phyloP scores from a whole-genome alignment of 352 stramenopile genomes.

The Stramenopiles sp. region DNA sequence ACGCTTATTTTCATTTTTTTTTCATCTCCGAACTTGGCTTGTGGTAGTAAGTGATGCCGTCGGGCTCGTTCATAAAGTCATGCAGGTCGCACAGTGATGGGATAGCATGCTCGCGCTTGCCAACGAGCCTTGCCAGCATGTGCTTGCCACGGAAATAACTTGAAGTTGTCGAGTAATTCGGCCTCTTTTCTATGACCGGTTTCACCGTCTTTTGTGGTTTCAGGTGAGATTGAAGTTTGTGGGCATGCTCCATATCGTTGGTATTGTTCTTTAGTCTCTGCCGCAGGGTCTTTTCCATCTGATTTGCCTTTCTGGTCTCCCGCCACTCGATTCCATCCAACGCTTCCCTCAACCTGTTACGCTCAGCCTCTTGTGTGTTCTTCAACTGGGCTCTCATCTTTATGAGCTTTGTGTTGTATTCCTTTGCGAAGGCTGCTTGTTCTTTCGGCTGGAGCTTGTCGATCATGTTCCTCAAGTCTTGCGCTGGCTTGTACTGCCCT shows the following conservation, averaged over 20 bases:
- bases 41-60: neutral
- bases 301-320: neutral
- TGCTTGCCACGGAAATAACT: conserved; percentile 11
- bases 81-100: neutral
- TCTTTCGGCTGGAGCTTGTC: neutral
- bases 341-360: neutral
- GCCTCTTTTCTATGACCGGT: neutral
- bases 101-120: neutral
- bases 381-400: neutral
- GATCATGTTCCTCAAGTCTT: conserved; percentile 1
- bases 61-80: conserved; percentile 2
- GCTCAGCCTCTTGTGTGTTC: neutral
- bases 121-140: neutral
- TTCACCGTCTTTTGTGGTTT: conserved; percentile 4
- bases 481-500: neutral
- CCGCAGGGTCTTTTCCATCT: neutral
- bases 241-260: conserved; percentile 3
- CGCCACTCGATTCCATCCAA: conserved; percentile 2
- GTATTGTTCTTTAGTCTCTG: conserved; percentile 8
- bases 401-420: neutral
- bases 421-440: neutral
- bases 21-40: too few relatives aligned
- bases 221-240: neutral
- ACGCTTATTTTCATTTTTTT: too few relatives aligned
- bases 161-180: neutral